Evolutionary conservation across 2,329 filamentous ascomycete species (phyloP).

Genomic region (Xylaria sp.): DNA sequence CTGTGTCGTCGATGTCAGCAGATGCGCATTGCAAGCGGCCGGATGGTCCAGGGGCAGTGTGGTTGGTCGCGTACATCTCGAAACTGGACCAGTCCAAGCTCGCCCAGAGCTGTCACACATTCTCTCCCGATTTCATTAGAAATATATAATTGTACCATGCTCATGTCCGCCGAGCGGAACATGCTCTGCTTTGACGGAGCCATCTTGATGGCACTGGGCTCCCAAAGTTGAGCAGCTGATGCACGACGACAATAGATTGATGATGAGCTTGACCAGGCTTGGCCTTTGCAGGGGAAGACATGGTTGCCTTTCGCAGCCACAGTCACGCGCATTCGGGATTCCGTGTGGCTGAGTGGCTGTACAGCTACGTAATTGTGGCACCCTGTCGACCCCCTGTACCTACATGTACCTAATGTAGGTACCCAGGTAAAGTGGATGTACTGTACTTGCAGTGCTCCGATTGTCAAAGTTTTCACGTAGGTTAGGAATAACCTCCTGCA

Average conservation of each 20-base stretch:
- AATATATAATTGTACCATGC: constrained; percentile 99
- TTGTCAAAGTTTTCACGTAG: too few species aligned
- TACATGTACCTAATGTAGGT: too few species aligned
- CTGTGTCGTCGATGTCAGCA: constrained; percentile 57
- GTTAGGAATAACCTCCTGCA: too few species aligned
- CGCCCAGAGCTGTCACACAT: constrained; percentile 94
- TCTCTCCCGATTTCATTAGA: constrained; percentile 98
- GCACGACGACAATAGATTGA: constrained; percentile 37
- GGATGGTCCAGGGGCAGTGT: constrained; percentile 31
- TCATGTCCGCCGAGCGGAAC: constrained; percentile 99
- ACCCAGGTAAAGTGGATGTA: too few species aligned
- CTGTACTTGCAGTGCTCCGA: too few species aligned
- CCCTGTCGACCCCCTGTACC: not conserved
- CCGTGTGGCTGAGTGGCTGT: constrained; percentile 22
- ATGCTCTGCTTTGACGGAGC: constrained; percentile 84
- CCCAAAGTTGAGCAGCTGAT: constrained; percentile 38
- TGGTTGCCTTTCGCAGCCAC: constrained; percentile 39
- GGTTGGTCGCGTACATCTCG: constrained; percentile 77
- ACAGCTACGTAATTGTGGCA: not conserved
- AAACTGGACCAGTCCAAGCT: constrained; percentile 96
- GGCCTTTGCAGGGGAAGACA: constrained; percentile 26
- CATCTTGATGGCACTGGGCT: constrained; percentile 58
- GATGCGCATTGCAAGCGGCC: constrained; percentile 21
- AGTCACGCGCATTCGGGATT: constrained; percentile 8
- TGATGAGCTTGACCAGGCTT: constrained; percentile 39